These are phyloP conservation scores for Punica granatum DNA, from an alignment of 345 rosid genomes.

Conservation along the genomic window DNA sequence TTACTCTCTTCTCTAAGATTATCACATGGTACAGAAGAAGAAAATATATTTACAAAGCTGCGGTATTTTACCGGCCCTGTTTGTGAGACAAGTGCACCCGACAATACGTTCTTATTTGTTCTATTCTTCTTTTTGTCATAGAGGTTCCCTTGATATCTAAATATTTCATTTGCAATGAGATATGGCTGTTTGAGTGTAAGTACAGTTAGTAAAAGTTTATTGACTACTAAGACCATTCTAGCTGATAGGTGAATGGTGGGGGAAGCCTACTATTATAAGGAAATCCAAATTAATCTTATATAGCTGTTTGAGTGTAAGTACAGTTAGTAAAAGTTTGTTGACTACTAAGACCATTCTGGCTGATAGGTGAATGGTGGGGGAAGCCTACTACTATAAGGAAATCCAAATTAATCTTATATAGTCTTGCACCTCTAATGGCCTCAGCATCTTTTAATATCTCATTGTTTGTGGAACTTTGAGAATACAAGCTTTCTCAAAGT, in stretches of 20 bases:
- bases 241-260: no score
- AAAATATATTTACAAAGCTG: neutral
- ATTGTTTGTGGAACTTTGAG: no score
- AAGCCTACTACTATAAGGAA: no score
- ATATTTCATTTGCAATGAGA: neutral
- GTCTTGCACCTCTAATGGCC: no score
- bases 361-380: no score
- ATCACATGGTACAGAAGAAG: neutral
- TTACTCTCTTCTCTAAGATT: neutral
- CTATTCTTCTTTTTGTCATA: neutral
- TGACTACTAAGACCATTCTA: no score
- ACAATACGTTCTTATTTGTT: neutral
- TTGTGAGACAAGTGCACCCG: neutral
- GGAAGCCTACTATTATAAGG: no score
- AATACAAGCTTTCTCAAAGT: no score
- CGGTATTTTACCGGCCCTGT: neutral
- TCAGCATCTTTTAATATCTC: no score
- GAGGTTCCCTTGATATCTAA: neutral
- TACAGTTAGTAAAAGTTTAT: neutral
- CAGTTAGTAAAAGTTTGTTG: neutral
- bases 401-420: no score
- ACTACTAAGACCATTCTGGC: no score
- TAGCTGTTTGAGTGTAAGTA: neutral
- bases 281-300: neutral
- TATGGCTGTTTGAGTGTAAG: neutral